These are phyloP conservation scores for Passiflora organensis DNA, from an alignment of 345 rosid genomes.

Conservation along the genomic window DNA sequence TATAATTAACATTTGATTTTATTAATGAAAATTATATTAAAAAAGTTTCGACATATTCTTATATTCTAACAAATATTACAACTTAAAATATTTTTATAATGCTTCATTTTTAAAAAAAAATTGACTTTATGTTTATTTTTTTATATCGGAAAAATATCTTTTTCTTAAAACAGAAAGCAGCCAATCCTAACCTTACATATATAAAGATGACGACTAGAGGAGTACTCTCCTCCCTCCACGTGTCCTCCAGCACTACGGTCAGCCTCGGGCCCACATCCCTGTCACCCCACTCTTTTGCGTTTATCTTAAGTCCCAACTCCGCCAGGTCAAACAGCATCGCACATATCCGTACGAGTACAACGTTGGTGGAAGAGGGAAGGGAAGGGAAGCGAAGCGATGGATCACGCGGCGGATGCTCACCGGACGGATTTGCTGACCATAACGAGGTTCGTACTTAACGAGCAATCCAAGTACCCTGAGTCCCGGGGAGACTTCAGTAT, in stretches of 20 bases:
- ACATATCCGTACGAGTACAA: not conserved
- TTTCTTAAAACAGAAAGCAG: too few relatives aligned
- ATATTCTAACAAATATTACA: too few relatives aligned
- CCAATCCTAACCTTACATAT: too few relatives aligned
- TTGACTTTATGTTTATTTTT: too few relatives aligned
- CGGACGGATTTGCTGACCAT: constrained; percentile 98
- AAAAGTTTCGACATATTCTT: too few relatives aligned
- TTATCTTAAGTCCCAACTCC: not conserved
- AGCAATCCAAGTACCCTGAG: constrained; percentile 85
- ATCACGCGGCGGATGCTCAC: constrained; percentile 77
- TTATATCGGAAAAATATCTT: too few relatives aligned
- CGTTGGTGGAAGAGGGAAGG: not conserved
- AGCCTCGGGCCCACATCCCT: constrained; percentile 8
- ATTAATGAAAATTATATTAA: too few relatives aligned
- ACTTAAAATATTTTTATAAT: too few relatives aligned
- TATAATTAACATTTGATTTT: too few relatives aligned
- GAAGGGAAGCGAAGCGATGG: constrained; percentile 43
- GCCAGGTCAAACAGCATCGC: not conserved
- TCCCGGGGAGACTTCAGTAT: constrained; percentile 97
- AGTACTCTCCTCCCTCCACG: constrained; percentile 43
- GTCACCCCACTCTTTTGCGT: constrained; percentile 1
- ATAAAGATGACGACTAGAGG: constrained; percentile 27
- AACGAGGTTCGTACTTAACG: constrained; percentile 77
- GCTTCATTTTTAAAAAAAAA: too few relatives aligned
- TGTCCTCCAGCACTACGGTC: constrained; percentile 39